phyloP scores from a whole-genome alignment of 73 alveolate species.

The Paramecium primaurelia region DNA sequence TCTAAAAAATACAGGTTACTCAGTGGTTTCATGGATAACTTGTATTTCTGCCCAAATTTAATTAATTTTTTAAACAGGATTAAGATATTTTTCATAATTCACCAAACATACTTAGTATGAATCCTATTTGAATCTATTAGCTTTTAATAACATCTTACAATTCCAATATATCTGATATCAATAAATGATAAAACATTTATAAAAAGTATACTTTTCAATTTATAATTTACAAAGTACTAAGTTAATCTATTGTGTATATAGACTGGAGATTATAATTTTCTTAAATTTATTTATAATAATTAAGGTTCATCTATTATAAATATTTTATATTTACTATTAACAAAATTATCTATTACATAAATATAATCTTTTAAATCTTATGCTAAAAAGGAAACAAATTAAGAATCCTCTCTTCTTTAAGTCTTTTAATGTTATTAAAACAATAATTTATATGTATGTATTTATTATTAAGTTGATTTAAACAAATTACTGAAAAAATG shows the following conservation, averaged over 20 bases:
- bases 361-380: constrained; percentile 33
- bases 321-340: background rate
- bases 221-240: constrained; percentile 16
- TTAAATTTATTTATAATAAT: background rate
- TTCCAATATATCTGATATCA: constrained; percentile 8
- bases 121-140: background rate
- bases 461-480: background rate
- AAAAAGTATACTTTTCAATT: background rate
- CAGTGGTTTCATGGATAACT: background rate
- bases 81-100: constrained; percentile 6
- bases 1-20: background rate
- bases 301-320: background rate
- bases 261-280: background rate
- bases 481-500: background rate
- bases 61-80: background rate
- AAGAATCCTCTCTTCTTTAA: constrained; percentile 20
- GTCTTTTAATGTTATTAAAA: background rate
- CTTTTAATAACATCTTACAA: constrained; percentile 15
- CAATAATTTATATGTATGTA: background rate
- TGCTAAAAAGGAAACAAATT: constrained; percentile 30
- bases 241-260: constrained; percentile 1
- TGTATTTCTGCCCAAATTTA: constrained; percentile 2
- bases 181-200: constrained; percentile 1
- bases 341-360: background rate
- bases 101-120: constrained; percentile 30